Conservation (phyloP, 2,329 filamentous ascomycete species). For the Ilyonectria destructans region DNA sequence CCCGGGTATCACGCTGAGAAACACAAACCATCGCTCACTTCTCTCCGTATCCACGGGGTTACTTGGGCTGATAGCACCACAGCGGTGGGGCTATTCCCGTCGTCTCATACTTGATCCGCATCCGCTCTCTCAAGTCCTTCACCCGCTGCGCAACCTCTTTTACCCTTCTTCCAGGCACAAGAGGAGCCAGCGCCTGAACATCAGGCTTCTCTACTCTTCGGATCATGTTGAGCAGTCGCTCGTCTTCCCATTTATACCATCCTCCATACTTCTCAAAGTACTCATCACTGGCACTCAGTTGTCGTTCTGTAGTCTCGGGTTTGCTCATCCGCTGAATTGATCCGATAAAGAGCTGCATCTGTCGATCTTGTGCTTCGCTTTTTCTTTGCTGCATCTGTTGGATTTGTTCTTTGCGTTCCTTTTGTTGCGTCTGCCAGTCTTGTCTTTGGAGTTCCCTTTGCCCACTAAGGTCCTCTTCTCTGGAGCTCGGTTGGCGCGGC, state of each 20-base stretch:
- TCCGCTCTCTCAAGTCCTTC: constrained; percentile 39
- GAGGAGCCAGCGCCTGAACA: constrained; percentile 24
- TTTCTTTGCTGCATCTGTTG: neutral
- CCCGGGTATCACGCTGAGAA: constrained; percentile 39
- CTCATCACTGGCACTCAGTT: constrained; percentile 11
- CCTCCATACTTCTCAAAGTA: constrained; percentile 45
- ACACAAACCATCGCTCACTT: constrained; percentile 6
- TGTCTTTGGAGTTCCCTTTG: no score
- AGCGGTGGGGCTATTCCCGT: constrained; percentile 40
- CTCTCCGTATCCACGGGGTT: constrained; percentile 3
- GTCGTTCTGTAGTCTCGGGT: neutral
- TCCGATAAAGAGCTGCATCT: constrained; percentile 40
- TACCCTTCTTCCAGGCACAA: constrained; percentile 38
- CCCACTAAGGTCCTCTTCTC: constrained; percentile 35
- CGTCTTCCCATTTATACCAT: constrained; percentile 50
- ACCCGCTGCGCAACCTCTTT: constrained; percentile 42
- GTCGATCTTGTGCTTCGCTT: constrained; percentile 19
- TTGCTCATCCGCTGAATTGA: constrained; percentile 28
- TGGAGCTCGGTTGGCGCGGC: constrained; percentile 5
- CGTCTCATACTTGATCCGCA: constrained; percentile 41
- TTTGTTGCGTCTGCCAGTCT: neutral
- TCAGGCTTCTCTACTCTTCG: constrained; percentile 38
- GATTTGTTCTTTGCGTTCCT: neutral
- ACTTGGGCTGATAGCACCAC: constrained; percentile 46
- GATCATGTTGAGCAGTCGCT: constrained; percentile 45